Conservation (phyloP, 2,329 filamentous ascomycete species). For the Hymenoscyphus infarciens region DNA sequence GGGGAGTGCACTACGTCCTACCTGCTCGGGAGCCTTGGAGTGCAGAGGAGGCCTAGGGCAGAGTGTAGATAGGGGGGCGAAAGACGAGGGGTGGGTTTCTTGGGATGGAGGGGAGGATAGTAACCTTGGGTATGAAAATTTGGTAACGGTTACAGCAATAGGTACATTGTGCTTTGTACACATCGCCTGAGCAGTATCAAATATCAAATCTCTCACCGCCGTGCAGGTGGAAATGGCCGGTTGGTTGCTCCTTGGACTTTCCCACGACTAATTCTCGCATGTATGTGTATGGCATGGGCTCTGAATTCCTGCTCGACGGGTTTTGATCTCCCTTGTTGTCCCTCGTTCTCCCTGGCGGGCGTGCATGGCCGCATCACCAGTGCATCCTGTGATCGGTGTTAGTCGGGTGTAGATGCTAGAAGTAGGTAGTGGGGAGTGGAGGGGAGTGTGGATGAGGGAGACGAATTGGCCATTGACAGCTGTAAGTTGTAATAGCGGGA, state of each 20-base stretch:
- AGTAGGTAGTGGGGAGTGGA: background rate
- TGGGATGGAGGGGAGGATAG: background rate
- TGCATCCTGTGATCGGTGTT: conserved; percentile 7
- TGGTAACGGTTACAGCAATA: background rate
- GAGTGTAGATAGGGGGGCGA: background rate
- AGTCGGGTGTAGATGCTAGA: background rate
- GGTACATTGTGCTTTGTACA: background rate
- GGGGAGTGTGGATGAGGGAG: background rate
- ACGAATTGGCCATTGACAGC: background rate
- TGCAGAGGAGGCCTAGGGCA: background rate
- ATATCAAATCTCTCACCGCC: background rate
- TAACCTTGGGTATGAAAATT: background rate
- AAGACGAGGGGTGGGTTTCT: background rate
- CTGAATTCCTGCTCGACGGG: background rate
- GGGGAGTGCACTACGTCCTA: background rate
- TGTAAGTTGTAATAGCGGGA: background rate
- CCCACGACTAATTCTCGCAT: background rate
- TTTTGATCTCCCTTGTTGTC: background rate
- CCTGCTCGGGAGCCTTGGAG: background rate
- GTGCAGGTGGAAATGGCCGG: background rate
- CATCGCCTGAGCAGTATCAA: background rate
- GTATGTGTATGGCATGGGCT: background rate
- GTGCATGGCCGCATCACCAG: conserved; percentile 8
- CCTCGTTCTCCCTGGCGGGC: background rate
- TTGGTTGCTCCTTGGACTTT: background rate